These are phyloP conservation scores for Taphrina deformans DNA, from an alignment of 1,139 yeast species.

Conservation along the genomic window DNA sequence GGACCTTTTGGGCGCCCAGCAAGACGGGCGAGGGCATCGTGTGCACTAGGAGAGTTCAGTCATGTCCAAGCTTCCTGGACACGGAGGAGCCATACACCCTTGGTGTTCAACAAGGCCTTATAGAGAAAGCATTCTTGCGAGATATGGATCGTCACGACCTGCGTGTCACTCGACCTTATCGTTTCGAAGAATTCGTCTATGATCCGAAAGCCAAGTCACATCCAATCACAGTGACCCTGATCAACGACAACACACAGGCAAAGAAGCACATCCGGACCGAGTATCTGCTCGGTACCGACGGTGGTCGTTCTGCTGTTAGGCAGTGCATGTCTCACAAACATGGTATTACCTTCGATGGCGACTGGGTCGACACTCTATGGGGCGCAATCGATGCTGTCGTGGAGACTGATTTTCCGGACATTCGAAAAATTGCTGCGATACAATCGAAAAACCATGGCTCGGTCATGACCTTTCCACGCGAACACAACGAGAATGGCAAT, in stretches of 20 bases:
- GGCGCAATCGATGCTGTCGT: slow-evolving; percentile 49
- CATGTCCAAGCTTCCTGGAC: slow-evolving; percentile 38
- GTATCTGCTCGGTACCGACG: slow-evolving; percentile 48
- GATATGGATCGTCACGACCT: slow-evolving; percentile 35
- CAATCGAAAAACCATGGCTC: slow-evolving; percentile 47
- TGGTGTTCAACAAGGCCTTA: slow-evolving; percentile 38
- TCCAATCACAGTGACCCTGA: slow-evolving; percentile 45
- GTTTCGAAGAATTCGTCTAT: slow-evolving; percentile 34
- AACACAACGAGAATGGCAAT: slow-evolving; percentile 41
- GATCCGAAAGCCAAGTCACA: slow-evolving; percentile 42
- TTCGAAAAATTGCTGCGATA: slow-evolving; percentile 47
- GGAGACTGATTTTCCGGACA: slow-evolving; percentile 48
- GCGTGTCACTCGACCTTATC: slow-evolving; percentile 36
- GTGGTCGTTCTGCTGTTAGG: slow-evolving; percentile 49
- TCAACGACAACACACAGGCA: slow-evolving; percentile 20
- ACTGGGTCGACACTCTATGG: slow-evolving; percentile 48
- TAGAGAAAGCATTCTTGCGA: slow-evolving; percentile 41
- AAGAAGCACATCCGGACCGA: slow-evolving; percentile 43
- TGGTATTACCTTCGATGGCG: slow-evolving; percentile 46
- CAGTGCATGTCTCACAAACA: slow-evolving; percentile 40
- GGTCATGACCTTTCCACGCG: slow-evolving; percentile 48
- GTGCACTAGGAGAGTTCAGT: slow-evolving; percentile 32
- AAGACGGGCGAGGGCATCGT: slow-evolving; percentile 39
- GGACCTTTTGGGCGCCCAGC: slow-evolving; percentile 44
- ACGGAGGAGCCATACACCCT: slow-evolving; percentile 13